These are phyloP conservation scores for Psilocybe azurescens DNA, from an alignment of 768 basidiomycete species.

Conservation along the genomic window DNA sequence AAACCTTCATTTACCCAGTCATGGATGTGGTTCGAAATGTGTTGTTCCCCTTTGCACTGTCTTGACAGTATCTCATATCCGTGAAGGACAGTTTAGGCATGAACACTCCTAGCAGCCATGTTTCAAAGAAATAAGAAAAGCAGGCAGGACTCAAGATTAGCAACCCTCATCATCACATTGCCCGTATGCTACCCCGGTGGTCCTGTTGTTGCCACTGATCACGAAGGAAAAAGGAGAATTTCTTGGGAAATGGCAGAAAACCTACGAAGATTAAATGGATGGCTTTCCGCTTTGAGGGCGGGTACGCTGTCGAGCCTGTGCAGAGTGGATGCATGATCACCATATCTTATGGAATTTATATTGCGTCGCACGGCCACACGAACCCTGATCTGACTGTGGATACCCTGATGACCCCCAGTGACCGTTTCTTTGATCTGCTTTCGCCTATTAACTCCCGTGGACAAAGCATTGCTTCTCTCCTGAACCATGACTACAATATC, in stretches of 20 bases:
- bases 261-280: slow-evolving; percentile 78
- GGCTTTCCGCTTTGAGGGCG: slow-evolving; percentile 74
- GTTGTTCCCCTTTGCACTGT: slow-evolving; percentile 70
- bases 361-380: slow-evolving; percentile 43
- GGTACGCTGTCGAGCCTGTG: slow-evolving; percentile 73
- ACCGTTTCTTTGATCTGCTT: slow-evolving; percentile 72
- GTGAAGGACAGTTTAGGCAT: slow-evolving; percentile 75
- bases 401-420: slow-evolving; percentile 74
- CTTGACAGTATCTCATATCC: slow-evolving; percentile 72
- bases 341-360: slow-evolving; percentile 75
- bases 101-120: slow-evolving; percentile 60
- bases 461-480: slow-evolving; percentile 72
- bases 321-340: slow-evolving; percentile 72
- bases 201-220: slow-evolving; percentile 58
- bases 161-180: slow-evolving; percentile 74
- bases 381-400: slow-evolving; percentile 45
- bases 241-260: slow-evolving; percentile 64
- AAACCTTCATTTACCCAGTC: slow-evolving; percentile 82
- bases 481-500: slow-evolving; percentile 69
- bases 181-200: slow-evolving; percentile 80
- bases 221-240: slow-evolving; percentile 64
- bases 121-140: slow-evolving; percentile 55
- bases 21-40: slow-evolving; percentile 74
- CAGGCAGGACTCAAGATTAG: slow-evolving; percentile 71
- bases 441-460: slow-evolving; percentile 75